Conservation (phyloP, 2,329 filamentous ascomycete genomes). For the Davidsoniella neocaledoniae region DNA sequence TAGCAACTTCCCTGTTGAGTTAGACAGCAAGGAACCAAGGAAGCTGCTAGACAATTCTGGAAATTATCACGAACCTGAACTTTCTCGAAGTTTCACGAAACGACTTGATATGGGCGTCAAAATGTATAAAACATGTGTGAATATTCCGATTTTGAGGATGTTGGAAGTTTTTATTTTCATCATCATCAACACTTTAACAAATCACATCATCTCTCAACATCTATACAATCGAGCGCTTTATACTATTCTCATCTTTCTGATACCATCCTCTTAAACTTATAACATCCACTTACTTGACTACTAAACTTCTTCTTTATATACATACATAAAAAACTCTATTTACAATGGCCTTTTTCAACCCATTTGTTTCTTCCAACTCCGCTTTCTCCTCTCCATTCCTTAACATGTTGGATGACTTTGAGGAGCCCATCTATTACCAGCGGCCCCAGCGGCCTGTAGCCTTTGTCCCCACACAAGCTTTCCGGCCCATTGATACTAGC, state of each 20-base stretch:
- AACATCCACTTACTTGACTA: too few species aligned
- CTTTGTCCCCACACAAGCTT: slow-evolving; percentile 28
- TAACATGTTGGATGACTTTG: slow-evolving; percentile 36
- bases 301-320: too few species aligned
- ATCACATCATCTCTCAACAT: too few species aligned
- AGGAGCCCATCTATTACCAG: not conserved
- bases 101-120: not conserved
- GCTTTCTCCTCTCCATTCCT: slow-evolving; percentile 43
- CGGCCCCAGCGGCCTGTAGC: not conserved
- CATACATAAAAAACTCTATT: not conserved
- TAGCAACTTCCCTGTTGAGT: not conserved
- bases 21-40: not conserved
- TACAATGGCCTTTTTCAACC: slow-evolving; percentile 46
- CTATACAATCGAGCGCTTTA: too few species aligned
- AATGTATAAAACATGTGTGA: not conserved
- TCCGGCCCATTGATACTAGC: not conserved
- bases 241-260: too few species aligned
- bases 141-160: not conserved
- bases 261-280: too few species aligned
- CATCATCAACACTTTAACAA: slow-evolving; percentile 4
- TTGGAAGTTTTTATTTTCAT: not conserved
- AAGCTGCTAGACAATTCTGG: not conserved
- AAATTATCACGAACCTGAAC: not conserved
- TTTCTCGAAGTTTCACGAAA: not conserved
- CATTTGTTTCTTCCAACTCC: slow-evolving; percentile 25